phyloP scores from a whole-genome alignment of 768 basidiomycete species.

The Rhizopogon vulgaris region DNA sequence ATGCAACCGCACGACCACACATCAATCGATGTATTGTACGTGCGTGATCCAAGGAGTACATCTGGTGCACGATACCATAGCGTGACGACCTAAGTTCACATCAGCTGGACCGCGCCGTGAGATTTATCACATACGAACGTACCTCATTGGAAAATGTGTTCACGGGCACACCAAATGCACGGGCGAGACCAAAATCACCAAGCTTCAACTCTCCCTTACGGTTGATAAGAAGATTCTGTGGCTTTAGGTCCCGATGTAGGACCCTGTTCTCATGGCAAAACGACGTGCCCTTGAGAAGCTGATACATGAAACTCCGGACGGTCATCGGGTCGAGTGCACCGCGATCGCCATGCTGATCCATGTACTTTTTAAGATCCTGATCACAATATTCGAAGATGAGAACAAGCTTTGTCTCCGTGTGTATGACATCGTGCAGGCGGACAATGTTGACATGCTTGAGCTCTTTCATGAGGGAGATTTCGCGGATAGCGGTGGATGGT shows the following conservation, averaged over 20 bases:
- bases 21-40: conserved; percentile 97
- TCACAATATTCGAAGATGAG: conserved; percentile 99
- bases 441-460: conserved; percentile 99
- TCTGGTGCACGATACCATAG: conserved; percentile 99
- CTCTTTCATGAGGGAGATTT: conserved; percentile 99
- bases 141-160: conserved; percentile 99
- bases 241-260: conserved; percentile 95
- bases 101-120: conserved; percentile 3
- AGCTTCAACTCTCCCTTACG: conserved; percentile 94
- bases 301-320: conserved; percentile 95
- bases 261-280: conserved; percentile 99
- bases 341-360: conserved; percentile 96
- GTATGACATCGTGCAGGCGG: conserved; percentile 96
- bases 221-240: conserved; percentile 97
- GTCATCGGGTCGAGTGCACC: conserved; percentile 88
- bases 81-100: conserved; percentile 76
- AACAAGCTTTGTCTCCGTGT: conserved; percentile 96
- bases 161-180: conserved; percentile 97
- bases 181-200: conserved; percentile 95
- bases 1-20: conserved; percentile 99
- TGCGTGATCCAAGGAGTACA: conserved; percentile 92
- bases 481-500: conserved; percentile 96
- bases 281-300: conserved; percentile 92
- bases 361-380: conserved; percentile 97
- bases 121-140: conserved; percentile 4